phyloP scores from a whole-genome alignment of 371 early-diverging fungal species.

The Circinella minor region DNA sequence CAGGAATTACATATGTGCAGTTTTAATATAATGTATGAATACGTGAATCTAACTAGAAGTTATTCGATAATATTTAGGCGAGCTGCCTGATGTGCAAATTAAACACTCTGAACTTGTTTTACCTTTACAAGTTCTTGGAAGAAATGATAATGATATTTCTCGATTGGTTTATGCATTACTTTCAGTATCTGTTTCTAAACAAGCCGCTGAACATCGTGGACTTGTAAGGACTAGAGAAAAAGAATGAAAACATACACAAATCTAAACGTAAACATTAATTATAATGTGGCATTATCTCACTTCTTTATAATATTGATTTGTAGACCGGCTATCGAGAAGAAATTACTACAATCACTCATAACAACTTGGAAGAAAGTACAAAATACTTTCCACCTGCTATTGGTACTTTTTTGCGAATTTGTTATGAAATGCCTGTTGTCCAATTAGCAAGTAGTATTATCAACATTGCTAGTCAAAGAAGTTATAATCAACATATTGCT shows the following conservation, averaged over 20 bases:
- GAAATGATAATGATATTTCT: constrained; percentile 69
- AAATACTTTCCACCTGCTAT: constrained; percentile 54
- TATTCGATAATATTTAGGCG: constrained; percentile 44
- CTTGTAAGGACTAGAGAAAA: not conserved
- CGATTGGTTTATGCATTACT: constrained; percentile 59
- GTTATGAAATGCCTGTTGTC: constrained; percentile 45
- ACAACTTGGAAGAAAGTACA: constrained; percentile 35
- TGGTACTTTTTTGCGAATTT: constrained; percentile 60
- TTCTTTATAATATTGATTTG: not conserved
- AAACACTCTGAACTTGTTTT: constrained; percentile 61
- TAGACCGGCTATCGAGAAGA: constrained; percentile 32
- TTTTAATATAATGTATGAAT: no score
- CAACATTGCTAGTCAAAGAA: constrained; percentile 43
- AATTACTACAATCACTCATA: constrained; percentile 33
- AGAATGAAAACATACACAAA: not conserved
- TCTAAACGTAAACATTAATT: no score
- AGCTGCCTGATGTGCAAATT: constrained; percentile 82
- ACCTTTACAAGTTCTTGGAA: constrained; percentile 68
- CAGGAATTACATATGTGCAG: no score
- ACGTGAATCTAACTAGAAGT: no score
- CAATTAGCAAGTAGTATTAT: constrained; percentile 42
- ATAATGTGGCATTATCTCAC: no score
- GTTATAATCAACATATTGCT: constrained; percentile 63
- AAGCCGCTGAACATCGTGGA: constrained; percentile 19
- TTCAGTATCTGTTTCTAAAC: constrained; percentile 42